A percentile compares a stretch with the other conserved stretches of the same genome.
Evolutionary conservation across 2,329 filamentous ascomycete genomes (phyloP).

Genomic region (Tolypocladium album): DNA sequence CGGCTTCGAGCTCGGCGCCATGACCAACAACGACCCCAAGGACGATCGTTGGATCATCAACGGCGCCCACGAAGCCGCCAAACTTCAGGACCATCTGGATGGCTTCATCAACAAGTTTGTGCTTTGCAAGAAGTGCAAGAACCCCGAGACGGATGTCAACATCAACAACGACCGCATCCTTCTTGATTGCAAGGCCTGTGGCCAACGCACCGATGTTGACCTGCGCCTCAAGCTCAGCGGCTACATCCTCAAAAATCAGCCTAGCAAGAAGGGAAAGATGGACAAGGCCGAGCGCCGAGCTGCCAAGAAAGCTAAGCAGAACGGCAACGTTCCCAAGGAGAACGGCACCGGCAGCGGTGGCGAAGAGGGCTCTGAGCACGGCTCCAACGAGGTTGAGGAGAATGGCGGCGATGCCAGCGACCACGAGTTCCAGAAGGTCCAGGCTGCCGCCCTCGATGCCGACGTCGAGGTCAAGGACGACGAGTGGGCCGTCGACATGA

Average conservation of each 20-base stretch:
- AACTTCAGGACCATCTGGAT: constrained; percentile 96
- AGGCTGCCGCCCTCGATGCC: constrained; percentile 40
- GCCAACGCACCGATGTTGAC: constrained; percentile 85
- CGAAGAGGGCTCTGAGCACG: constrained; percentile 40
- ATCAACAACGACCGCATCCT: constrained; percentile 90
- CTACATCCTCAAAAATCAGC: constrained; percentile 94
- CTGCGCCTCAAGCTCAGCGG: constrained; percentile 90
- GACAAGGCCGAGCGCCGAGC: constrained; percentile 91
- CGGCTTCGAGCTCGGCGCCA: constrained; percentile 94
- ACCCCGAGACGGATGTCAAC: constrained; percentile 91
- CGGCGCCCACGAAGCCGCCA: constrained; percentile 86
- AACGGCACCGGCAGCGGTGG: constrained; percentile 49
- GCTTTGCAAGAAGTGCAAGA: constrained; percentile 99
- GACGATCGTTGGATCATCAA: constrained; percentile 99
- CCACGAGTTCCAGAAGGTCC: constrained; percentile 83
- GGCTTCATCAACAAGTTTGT: constrained; percentile 98
- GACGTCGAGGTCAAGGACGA: constrained; percentile 66
- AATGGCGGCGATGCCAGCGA: constrained; percentile 68
- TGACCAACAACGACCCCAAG: constrained; percentile 94
- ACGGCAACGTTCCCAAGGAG: constrained; percentile 46
- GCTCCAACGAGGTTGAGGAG: constrained; percentile 38
- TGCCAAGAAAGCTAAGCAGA: constrained; percentile 79
- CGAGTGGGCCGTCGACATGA: constrained; percentile 94
- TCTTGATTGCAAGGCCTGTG: constrained; percentile 97
- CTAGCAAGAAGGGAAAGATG: constrained; percentile 81